These are phyloP conservation scores for Pichia sp. DNA, from an alignment of 1,139 yeast genomes.

Conservation along the genomic window DNA sequence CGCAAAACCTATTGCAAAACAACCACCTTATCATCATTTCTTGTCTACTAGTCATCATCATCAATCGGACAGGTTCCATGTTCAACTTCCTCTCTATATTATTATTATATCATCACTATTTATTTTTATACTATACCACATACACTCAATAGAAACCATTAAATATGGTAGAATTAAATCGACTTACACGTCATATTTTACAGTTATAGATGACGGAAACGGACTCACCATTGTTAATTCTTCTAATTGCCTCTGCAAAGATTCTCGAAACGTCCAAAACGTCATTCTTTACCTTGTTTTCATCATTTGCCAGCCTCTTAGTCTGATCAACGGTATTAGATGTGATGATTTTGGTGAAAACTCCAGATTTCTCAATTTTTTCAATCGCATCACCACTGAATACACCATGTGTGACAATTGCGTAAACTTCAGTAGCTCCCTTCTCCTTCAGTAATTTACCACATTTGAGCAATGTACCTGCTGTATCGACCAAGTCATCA, in stretches of 20 bases:
- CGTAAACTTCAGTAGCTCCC: slow-evolving; percentile 83
- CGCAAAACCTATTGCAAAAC: too few species aligned
- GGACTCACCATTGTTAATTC: slow-evolving; percentile 96
- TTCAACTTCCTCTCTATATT: too few species aligned
- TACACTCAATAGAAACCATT: too few species aligned
- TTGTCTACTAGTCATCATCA: too few species aligned
- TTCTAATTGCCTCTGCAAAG: slow-evolving; percentile 88
- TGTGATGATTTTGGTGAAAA: slow-evolving; percentile 78
- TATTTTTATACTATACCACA: too few species aligned
- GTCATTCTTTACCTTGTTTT: slow-evolving; percentile 37
- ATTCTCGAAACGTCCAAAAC: slow-evolving; percentile 83
- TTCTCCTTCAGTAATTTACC: slow-evolving; percentile 87
- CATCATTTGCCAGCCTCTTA: slow-evolving; percentile 41
- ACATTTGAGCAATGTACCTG: slow-evolving; percentile 86
- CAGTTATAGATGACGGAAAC: slow-evolving; percentile 92
- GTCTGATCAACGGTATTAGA: slow-evolving; percentile 93
- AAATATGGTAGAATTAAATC: too few species aligned
- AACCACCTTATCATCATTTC: too few species aligned
- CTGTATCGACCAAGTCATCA: slow-evolving; percentile 93
- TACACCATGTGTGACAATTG: slow-evolving; percentile 87
- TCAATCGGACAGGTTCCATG: too few species aligned
- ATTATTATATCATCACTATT: too few species aligned
- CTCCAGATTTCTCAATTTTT: slow-evolving; percentile 51
- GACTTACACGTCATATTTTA: slow-evolving; percentile 47
- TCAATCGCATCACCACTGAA: slow-evolving; percentile 88